Base-by-base conservation (phyloP, 768 basidiomycete genomes). In the Saitozyma podzolica region DNA sequence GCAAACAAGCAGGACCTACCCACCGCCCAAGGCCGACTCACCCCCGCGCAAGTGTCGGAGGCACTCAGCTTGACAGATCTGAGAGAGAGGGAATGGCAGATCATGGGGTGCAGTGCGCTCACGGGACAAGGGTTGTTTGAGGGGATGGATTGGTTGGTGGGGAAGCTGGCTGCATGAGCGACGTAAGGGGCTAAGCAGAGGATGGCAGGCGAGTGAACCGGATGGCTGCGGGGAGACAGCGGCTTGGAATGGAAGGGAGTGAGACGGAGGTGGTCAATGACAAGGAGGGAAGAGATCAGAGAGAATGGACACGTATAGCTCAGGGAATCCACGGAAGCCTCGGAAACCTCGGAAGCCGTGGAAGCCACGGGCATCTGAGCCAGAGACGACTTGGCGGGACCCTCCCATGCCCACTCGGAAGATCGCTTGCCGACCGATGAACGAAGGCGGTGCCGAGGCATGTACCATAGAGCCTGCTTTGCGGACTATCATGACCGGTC, bases 1-100 rank as follows among this genome's bases (percentile, higher is more conserved):
- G 79, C 79, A 9, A 79, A 79, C 54, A 79, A 79, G 63, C 79
- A 80, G 55, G 79, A 80, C 56, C 63, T 80, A 19, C 75, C 77
- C 39, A 66, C 65, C 40, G 64, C 64, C 1, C 67, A 71, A 42
- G 73, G 73, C 17, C 62, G 70, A 19, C 64, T 78, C 37, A 78
- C 74, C 7, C 75, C 78, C 10, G 76, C 78, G 7, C 73, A 78
- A 64, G 77, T 80, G 14, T 78, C 76, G 9, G 78, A 79, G 50
- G 79, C 74, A 2, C 64, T 80, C 3, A 72, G 72, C 11, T 55
- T 80, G 54, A 80, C 79, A 7, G 68, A 70, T 53, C 65, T 80
- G 50, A 59, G 73, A 39, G 78, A 80, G 53, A 65, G 79, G 50
- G 76, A 78, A 62, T 78, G 76, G 76, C 76, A 78, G 64, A 78